Base-by-base conservation (phyloP, 306 rosid genomes). In the Prunus davidiana region DNA sequence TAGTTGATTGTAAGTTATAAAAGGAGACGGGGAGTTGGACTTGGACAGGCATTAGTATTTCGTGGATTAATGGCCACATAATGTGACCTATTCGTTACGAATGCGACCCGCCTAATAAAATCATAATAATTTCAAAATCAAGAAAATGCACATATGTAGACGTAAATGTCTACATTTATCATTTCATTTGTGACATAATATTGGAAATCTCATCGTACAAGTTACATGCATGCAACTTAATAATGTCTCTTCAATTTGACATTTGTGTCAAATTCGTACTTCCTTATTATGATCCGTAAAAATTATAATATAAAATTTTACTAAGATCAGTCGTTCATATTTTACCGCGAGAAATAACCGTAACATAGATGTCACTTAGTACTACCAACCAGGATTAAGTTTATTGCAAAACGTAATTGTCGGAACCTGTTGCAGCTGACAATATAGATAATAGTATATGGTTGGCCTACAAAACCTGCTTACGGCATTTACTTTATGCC, bases 41-140 rank as follows among this genome's bases (percentile, higher is more conserved):
- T 73, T 86, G 87, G 81, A 73, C 76, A 84, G 73, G 72, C 71
- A 73, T 69, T 79, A 64, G 20, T 32, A 10, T 2, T 32, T 38
- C 22, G 7, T 8, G 25, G 18, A 66, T 41, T 80, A 62, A 54
- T 80, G 52, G 64, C 81, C 88, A 80, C 91, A 81, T 84, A 86
- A 74, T 84, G 67, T 57, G 80, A 73, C 73, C 77, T 72, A 77
- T 82, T 84, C 81, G 82, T 72, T 75, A 27, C 83, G 89, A 89
- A 79, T 74, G 76, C 56, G 85, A 89, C 89, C 58, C 87, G 57
- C 83, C 83, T 84, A 74, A 38, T 38, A 6, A 38, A 81, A 76
- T 78, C 45, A 77, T 71, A 56, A 69, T 79, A 79, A 20, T 18
- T 81, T 74, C 65, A 58, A 61, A 32, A 57, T 47, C 55, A 30